phyloP scores from a whole-genome alignment of 2,329 filamentous ascomycete species.

The Fusarium lateritium region DNA sequence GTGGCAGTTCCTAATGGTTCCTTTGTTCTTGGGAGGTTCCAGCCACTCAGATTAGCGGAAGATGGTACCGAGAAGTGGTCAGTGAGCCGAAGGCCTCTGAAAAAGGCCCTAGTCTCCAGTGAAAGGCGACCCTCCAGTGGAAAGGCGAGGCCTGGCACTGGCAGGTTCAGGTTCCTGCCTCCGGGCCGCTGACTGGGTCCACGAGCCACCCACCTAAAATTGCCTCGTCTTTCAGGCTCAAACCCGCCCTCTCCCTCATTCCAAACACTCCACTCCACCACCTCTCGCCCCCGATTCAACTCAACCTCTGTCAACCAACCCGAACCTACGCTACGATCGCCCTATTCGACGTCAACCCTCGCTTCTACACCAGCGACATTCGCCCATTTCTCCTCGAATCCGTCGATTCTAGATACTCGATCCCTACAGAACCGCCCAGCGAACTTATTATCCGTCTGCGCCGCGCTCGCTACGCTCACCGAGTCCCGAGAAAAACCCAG shows the following conservation, averaged over 20 bases:
- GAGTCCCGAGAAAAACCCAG: slow-evolving; percentile 47
- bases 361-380: slow-evolving; percentile 45
- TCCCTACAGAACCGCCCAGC: slow-evolving; percentile 10
- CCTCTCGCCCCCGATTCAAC: slow-evolving; percentile 50
- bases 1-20: slow-evolving; percentile 1
- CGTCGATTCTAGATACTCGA: slow-evolving; percentile 32
- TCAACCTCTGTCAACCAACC: slow-evolving; percentile 50
- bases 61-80: slow-evolving; percentile 30
- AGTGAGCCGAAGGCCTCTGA: slow-evolving; percentile 33
- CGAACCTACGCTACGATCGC: slow-evolving; percentile 46
- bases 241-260: slow-evolving; percentile 49
- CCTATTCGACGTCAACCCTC: slow-evolving; percentile 46
- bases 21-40: slow-evolving; percentile 30
- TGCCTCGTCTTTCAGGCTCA: slow-evolving; percentile 55
- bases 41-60: slow-evolving; percentile 42
- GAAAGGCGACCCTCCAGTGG: too few relatives aligned
- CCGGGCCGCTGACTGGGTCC: slow-evolving; percentile 26
- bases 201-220: slow-evolving; percentile 27
- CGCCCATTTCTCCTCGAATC: slow-evolving; percentile 38
- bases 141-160: slow-evolving; percentile 18
- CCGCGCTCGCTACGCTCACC: slow-evolving; percentile 34
- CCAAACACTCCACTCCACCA: slow-evolving; percentile 51
- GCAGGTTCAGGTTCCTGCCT: slow-evolving; percentile 20
- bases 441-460: slow-evolving; percentile 33
- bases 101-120: too few relatives aligned